phyloP scores from a whole-genome alignment of 768 basidiomycete genomes.

The Boletales sp. region DNA sequence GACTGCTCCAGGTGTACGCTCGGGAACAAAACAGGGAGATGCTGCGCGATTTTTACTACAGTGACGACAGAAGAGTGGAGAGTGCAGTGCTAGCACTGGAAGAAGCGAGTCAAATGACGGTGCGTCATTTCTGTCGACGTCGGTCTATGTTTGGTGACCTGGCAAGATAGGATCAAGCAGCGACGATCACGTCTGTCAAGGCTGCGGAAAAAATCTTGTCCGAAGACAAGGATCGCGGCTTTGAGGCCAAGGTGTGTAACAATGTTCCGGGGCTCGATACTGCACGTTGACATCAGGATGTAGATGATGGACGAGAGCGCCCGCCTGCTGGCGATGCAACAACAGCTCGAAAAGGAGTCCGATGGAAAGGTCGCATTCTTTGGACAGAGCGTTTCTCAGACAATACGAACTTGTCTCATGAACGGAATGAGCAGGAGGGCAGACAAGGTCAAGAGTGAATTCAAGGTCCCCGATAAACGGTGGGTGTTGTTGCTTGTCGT shows the following conservation, averaged over 20 bases:
- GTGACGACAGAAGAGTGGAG: conserved; percentile 92
- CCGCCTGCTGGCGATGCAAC: conserved; percentile 75
- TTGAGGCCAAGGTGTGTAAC: conserved; percentile 84
- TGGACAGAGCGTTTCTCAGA: conserved; percentile 83
- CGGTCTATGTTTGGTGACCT: neutral
- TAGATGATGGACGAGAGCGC: conserved; percentile 91
- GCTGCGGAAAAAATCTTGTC: conserved; percentile 90
- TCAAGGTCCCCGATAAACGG: conserved; percentile 95
- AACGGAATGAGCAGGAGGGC: conserved; percentile 84
- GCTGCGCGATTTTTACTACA: conserved; percentile 95
- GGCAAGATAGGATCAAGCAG: conserved; percentile 58
- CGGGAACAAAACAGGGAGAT: conserved; percentile 88
- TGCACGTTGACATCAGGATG: neutral
- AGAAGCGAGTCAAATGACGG: conserved; percentile 68
- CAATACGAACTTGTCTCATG: conserved; percentile 71
- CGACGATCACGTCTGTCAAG: conserved; percentile 70
- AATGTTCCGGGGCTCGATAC: too few species aligned
- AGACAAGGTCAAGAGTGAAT: conserved; percentile 85
- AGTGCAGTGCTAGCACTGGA: conserved; percentile 87
- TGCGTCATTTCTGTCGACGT: conserved; percentile 23
- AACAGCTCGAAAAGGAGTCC: conserved; percentile 82
- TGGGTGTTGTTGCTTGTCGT: conserved; percentile 30
- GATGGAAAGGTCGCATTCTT: conserved; percentile 78
- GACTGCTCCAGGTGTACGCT: conserved; percentile 84
- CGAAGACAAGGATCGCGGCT: conserved; percentile 87